Conservation (phyloP, 1,139 yeast genomes). For the Oligophagozyma castellii region DNA sequence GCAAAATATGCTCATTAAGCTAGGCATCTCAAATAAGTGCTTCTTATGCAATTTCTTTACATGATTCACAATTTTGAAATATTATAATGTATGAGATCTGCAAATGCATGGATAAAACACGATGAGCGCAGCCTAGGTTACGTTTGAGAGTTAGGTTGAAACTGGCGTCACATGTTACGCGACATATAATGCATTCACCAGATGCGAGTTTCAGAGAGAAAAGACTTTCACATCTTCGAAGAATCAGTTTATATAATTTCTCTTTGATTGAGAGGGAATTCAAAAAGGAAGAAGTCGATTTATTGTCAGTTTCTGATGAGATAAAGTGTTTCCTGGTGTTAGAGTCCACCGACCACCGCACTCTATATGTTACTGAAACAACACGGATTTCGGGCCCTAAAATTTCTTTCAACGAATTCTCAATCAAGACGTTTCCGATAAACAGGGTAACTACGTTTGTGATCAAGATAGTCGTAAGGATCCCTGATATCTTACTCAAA, state of each 20-base stretch:
- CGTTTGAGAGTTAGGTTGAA: no score
- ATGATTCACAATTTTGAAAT: no score
- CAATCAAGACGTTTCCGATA: conserved; percentile 4
- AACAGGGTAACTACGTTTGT: conserved; percentile 8
- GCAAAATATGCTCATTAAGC: no score
- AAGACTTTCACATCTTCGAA: conserved; percentile 18
- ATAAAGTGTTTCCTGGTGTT: conserved; percentile 14
- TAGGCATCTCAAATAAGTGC: no score
- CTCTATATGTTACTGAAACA: conserved; percentile 18
- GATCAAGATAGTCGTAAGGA: conserved; percentile 11
- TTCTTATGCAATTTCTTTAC: no score
- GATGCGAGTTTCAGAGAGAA: conserved; percentile 7
- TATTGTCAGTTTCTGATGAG: conserved; percentile 2
- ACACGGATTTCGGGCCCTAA: conserved; percentile 8
- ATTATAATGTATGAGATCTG: no score
- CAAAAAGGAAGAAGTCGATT: conserved; percentile 2
- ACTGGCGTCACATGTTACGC: no score
- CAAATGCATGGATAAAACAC: no score
- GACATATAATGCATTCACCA: no score
- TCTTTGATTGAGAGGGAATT: conserved; percentile 4
- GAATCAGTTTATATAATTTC: conserved; percentile 12
- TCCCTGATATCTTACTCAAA: conserved; percentile 8
- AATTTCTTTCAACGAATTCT: conserved; percentile 18
- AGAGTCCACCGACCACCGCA: conserved; percentile 11
- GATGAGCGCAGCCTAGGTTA: no score